Base-by-base conservation (phyloP, 2,329 filamentous ascomycete species). In the Trichophyton schoenleinii region DNA sequence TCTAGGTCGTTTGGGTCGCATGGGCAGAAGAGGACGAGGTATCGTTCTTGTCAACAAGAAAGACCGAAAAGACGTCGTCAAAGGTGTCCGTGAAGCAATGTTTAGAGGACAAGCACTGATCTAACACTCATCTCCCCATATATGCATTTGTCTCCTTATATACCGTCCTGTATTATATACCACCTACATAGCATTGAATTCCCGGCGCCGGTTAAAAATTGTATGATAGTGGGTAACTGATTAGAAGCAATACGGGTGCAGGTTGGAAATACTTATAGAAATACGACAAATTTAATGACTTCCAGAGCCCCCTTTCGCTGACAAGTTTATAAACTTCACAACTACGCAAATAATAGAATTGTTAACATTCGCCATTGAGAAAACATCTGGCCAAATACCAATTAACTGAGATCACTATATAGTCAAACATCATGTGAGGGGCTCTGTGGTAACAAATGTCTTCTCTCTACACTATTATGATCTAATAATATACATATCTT, bases 21-120 rank as follows among this genome's bases (percentile, higher is more conserved):
- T 97, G 90, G 91, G 91, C 2, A 83, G 91, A 64, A 83, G 94
- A 71, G 94, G 94, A 15, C 82, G 91, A 61, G 94, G 91, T 20
- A 86, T 97, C 65, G 91, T 97, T 31, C 78, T 99, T 41, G 89
- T 96, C 1, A 92, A 91, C 64, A 92, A 88, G 72, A 83, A 91
- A 64, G 94, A 97, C 72, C 80, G 94, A 60, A 88, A 87, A 70
- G 92, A 97, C 73, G 83, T 97, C 34, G 91, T 97, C 38, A 85
- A 86, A 38, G 94, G 97, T 73, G 91, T 99, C 22, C 87, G 89
- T 73, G 87, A 94, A 70, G 94, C 86, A 66, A 91, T 91, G 88
- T 91, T 85, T 70, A 87, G 85, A 77, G 88, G 88, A 58, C 86
- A 90, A 72, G 87, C 88, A 46, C 77, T 91, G 68, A 87, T 91